Evolutionary conservation across 2,329 filamentous ascomycete genomes (phyloP), one percentile per base, ranked within the genome.

Genomic region (Pyrenochaeta sp.): DNA sequence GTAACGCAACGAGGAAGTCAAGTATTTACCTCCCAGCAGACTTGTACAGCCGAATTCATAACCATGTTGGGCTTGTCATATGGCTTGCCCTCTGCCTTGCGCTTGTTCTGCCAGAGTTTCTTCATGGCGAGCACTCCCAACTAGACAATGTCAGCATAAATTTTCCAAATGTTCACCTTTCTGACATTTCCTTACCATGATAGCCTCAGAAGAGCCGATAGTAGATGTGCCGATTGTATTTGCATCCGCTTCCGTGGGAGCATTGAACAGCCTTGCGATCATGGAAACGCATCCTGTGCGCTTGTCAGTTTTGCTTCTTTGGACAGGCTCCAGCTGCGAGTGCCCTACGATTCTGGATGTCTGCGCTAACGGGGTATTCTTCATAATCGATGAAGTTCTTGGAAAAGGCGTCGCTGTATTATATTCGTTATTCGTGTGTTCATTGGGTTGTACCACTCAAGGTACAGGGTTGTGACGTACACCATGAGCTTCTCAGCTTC

Each of bases 401-500:
- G 75, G 90, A 87, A 75, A 97, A 92, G 47, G 90, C 87, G 61
- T 97, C 92, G 53, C 69, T 73, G 31, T 3, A 14, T 18, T 17
- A 30, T 42, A 10, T 37, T 10, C 29, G 48, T 61, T 54, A 65
- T 23, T 57, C 9, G 44, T 2, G 6, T 12, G 14, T 21, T 48
- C 2, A 5, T 15, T 12, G 23, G 7, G 9, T 2, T 15, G 27
- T 3, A 15, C 6, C 6, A 15, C 7, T 21, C 10, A 40, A 9
- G 29, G 17, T 12, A 7, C 6, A 7, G 10, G 10, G 9, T 11
- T 18, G 10, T 94, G 14, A 53, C 92, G 41, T 67, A 71, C 61
- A 88, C 81, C 94, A 98, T 98, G 77, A 97, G 90, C 78, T 96
- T 92, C 79, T 97, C 93, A 17, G 90, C 93, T 77, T 97, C 94